Evolutionary conservation across 306 rosid genomes (phyloP).

Genomic region (Trifolium fragiferum): DNA sequence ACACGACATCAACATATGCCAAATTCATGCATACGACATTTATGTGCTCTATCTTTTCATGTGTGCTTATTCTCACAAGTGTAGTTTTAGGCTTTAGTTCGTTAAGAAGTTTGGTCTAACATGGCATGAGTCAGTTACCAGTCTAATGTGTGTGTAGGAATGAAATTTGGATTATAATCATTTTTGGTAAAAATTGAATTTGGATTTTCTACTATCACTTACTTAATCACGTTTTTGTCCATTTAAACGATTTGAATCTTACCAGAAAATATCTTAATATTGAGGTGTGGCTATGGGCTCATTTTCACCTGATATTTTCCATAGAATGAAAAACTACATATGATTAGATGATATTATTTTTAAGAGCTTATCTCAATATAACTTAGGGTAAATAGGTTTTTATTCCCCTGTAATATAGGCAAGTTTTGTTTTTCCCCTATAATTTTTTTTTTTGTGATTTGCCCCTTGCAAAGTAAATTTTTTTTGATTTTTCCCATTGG

Average conservation of each 20-base stretch:
- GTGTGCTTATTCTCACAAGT: neutral
- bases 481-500: too few species aligned
- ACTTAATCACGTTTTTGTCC: neutral
- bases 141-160: neutral
- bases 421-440: too few species aligned
- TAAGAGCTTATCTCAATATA: too few species aligned
- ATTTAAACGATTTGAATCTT: neutral
- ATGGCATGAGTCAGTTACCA: neutral
- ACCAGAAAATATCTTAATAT: too few species aligned
- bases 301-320: too few species aligned
- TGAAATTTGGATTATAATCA: neutral
- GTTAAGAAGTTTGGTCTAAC: slow-evolving; percentile 11
- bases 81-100: neutral
- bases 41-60: neutral
- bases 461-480: too few species aligned
- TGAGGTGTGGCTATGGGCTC: too few species aligned
- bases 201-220: neutral
- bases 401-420: too few species aligned
- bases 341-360: too few species aligned
- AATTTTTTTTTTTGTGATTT: too few species aligned
- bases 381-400: too few species aligned
- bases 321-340: too few species aligned
- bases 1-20: neutral
- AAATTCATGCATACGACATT: neutral
- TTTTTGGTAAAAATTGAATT: neutral